A percentile compares a stretch with the other conserved stretches of the same genome.
Evolutionary conservation across 1,284 basidiomycete species (phyloP).

Genomic region (Rhodotorula sp.): DNA sequence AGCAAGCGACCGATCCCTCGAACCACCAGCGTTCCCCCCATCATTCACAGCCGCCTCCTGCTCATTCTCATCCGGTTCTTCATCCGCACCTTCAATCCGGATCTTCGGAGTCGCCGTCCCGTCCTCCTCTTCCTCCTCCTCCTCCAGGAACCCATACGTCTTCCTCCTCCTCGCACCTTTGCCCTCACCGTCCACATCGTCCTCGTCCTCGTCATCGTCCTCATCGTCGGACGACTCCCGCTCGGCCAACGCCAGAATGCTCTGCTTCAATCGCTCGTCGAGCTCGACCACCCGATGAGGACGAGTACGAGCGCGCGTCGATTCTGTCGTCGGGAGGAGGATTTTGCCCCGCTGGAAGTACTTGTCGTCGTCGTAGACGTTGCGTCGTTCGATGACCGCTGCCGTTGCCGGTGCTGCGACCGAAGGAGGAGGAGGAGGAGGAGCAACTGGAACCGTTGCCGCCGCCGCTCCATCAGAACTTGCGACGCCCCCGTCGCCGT

Average conservation of each 20-base stretch:
- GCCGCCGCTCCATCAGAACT: no score
- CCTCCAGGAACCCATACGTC: constrained; percentile 15
- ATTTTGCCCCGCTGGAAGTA: constrained; percentile 11
- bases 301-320: no score
- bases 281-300: constrained; percentile 4
- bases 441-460: no score
- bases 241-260: constrained; percentile 67
- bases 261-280: constrained; percentile 30
- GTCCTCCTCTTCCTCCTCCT: constrained; percentile 14
- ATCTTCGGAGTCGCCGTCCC: constrained; percentile 41
- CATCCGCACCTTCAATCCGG: constrained; percentile 40
- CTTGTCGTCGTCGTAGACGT: constrained; percentile 64
- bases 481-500: no score
- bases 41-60: not conserved
- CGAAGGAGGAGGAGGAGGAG: no score
- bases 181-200: no score
- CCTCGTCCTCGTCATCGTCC: constrained; percentile 57
- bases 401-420: no score
- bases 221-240: constrained; percentile 63
- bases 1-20: not conserved
- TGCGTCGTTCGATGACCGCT: constrained; percentile 51
- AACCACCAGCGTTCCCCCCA: no score
- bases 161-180: no score
- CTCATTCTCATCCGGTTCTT: constrained; percentile 7
- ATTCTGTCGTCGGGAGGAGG: no score